These are phyloP conservation scores for Monascus purpureus DNA, from an alignment of 495 filamentous ascomycete genomes.

Conservation along the genomic window DNA sequence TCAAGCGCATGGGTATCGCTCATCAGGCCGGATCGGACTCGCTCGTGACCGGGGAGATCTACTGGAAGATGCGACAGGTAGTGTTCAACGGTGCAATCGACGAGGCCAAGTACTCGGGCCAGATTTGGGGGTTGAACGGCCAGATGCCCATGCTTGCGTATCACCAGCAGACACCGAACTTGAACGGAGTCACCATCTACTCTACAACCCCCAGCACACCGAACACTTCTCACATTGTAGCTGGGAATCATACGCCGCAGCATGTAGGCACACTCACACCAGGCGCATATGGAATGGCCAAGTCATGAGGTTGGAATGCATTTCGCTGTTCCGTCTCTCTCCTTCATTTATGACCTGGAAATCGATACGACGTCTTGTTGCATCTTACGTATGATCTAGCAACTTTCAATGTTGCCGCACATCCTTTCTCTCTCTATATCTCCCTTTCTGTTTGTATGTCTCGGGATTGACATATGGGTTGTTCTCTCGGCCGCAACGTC, in stretches of 20 bases:
- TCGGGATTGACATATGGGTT: too few species aligned
- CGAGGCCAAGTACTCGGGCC: slow-evolving; percentile 59
- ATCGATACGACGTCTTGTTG: too few species aligned
- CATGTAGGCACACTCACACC: slow-evolving; percentile 54
- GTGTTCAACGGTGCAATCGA: slow-evolving; percentile 75
- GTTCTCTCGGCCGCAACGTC: too few species aligned
- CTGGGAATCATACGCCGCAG: slow-evolving; percentile 43
- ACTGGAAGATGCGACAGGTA: slow-evolving; percentile 72
- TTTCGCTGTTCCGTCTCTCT: slow-evolving; percentile 4
- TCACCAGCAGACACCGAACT: slow-evolving; percentile 34
- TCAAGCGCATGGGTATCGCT: slow-evolving; percentile 69
- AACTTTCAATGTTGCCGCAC: too few species aligned
- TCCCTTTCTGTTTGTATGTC: too few species aligned
- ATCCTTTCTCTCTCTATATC: too few species aligned
- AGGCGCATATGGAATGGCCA: slow-evolving; percentile 35
- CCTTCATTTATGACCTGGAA: too few species aligned
- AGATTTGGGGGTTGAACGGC: slow-evolving; percentile 79
- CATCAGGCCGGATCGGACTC: slow-evolving; percentile 91
- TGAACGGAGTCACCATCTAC: slow-evolving; percentile 46
- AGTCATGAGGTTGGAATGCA: slow-evolving; percentile 18
- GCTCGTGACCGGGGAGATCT: slow-evolving; percentile 82
- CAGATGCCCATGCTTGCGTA: slow-evolving; percentile 35
- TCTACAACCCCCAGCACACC: slow-evolving; percentile 56
- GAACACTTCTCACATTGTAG: slow-evolving; percentile 37
- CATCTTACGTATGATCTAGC: too few species aligned